Conservation (phyloP, 208 protist species). For the Histomonas meleagridis region DNA sequence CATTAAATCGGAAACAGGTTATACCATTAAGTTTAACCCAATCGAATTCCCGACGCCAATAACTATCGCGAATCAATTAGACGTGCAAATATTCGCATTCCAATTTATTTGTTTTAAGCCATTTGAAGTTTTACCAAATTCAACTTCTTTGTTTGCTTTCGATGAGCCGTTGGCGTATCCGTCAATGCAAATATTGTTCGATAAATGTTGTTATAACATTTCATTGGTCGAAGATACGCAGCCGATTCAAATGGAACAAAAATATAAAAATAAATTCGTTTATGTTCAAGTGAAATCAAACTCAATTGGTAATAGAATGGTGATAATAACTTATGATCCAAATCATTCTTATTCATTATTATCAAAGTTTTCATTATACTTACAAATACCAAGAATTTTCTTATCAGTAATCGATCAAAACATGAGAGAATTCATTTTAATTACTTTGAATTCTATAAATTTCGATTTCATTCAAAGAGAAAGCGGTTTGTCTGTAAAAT, state of each 20-base stretch:
- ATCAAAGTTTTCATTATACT: no score
- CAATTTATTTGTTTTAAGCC: background rate
- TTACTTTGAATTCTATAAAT: background rate
- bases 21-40: background rate
- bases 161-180: conserved; percentile 31
- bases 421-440: background rate
- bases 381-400: background rate
- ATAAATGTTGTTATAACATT: background rate
- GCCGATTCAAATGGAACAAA: background rate
- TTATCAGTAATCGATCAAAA: background rate
- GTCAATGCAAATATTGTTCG: background rate
- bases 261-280: no score
- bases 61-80: background rate
- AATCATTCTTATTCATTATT: no score
- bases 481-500: background rate
- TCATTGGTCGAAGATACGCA: background rate
- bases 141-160: background rate
- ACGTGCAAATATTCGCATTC: background rate
- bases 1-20: background rate
- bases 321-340: no score
- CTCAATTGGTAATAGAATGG: no score
- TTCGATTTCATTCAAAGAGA: background rate
- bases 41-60: background rate
- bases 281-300: background rate
- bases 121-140: background rate